phyloP scores from a whole-genome alignment of 176 grass and related monocot species.

The Eleusine indica region DNA sequence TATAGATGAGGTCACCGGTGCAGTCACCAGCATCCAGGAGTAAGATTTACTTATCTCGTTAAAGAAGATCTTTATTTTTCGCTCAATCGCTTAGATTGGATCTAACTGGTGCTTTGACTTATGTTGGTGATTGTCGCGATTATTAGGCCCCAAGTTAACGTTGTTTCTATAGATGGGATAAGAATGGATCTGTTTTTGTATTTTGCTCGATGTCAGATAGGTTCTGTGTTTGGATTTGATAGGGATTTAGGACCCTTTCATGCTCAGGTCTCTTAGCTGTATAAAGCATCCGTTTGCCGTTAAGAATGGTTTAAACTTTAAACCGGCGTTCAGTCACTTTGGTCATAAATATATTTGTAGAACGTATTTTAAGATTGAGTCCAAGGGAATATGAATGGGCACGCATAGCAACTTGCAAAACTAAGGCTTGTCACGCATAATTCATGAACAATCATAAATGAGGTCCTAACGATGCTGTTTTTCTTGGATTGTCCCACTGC shows the following conservation, averaged over 20 bases:
- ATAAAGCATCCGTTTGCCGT: constrained; percentile 2
- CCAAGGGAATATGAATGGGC: background rate
- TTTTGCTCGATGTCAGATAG: constrained; percentile 8
- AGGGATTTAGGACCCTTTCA: background rate
- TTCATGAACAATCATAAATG: constrained; percentile 22
- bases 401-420: background rate
- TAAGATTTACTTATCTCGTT: constrained; percentile 40
- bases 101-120: constrained; percentile 8
- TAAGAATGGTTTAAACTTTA: background rate
- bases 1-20: constrained; percentile 73
- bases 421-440: constrained; percentile 18
- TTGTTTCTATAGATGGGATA: constrained; percentile 20
- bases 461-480: background rate
- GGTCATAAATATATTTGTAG: constrained; percentile 17
- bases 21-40: constrained; percentile 74
- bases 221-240: background rate
- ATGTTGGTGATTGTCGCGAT: background rate
- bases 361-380: constrained; percentile 12
- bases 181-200: constrained; percentile 2
- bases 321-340: background rate
- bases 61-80: too few relatives aligned
- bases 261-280: background rate
- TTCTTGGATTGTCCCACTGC: background rate
- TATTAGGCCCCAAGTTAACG: background rate
- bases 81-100: constrained; percentile 13